These are phyloP conservation scores for Oryza glumipatula DNA, from an alignment of 176 grass and related monocot species.

Conservation along the genomic window DNA sequence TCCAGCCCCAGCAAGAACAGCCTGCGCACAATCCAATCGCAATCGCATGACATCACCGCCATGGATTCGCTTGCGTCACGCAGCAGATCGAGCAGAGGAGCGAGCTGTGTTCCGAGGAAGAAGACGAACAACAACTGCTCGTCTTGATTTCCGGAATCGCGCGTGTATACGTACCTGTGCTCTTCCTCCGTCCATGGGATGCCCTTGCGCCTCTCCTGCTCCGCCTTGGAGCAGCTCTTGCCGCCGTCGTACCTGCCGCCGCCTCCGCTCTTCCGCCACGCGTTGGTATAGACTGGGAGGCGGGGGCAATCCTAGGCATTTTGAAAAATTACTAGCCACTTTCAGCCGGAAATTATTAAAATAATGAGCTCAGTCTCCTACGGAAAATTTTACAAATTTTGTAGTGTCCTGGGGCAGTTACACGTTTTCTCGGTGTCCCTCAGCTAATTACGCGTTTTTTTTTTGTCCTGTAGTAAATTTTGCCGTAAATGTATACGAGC, in stretches of 20 bases:
- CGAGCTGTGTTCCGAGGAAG: neutral
- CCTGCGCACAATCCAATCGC: slow-evolving; percentile 25
- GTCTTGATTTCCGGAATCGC: neutral
- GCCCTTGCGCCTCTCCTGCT: slow-evolving; percentile 94
- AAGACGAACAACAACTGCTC: neutral
- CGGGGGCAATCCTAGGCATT: too few species aligned
- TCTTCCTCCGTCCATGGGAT: slow-evolving; percentile 99
- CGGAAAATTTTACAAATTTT: too few species aligned
- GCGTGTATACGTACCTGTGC: slow-evolving; percentile 58
- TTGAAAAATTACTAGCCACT: too few species aligned
- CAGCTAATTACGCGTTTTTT: too few species aligned
- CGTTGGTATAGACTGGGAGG: too few species aligned
- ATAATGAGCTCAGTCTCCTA: too few species aligned
- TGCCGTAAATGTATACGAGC: too few species aligned
- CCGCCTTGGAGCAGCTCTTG: slow-evolving; percentile 80
- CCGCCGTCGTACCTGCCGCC: slow-evolving; percentile 41
- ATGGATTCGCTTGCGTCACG: neutral
- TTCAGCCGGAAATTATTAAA: too few species aligned
- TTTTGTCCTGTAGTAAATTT: too few species aligned
- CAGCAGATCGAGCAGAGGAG: too few species aligned
- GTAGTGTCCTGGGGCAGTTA: too few species aligned
- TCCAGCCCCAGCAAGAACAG: slow-evolving; percentile 89
- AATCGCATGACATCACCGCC: neutral
- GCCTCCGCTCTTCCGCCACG: neutral
- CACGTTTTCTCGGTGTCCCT: too few species aligned